phyloP scores from a whole-genome alignment of 1,139 yeast genomes.

The Debaryomyces coudertii region DNA sequence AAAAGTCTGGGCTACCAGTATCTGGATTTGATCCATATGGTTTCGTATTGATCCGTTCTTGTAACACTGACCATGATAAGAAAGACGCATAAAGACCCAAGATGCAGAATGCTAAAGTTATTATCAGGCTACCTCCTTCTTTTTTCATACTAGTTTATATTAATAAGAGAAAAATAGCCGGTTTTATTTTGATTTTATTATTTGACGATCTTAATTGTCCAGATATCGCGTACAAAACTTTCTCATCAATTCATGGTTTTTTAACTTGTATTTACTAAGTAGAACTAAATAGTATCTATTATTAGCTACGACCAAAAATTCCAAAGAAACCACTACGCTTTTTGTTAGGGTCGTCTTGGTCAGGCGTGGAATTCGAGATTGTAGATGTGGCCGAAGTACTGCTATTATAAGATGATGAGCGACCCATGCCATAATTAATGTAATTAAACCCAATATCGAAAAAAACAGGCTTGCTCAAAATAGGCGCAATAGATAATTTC shows the following conservation, averaged over 20 bases:
- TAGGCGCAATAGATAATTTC: slow-evolving; percentile 49
- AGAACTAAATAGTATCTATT: slow-evolving; percentile 1
- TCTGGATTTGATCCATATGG: slow-evolving; percentile 57
- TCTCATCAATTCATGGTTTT: not conserved
- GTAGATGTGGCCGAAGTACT: slow-evolving; percentile 16
- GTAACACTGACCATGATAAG: slow-evolving; percentile 87
- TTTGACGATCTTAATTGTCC: not conserved
- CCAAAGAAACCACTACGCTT: slow-evolving; percentile 48
- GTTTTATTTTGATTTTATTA: not conserved
- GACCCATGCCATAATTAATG: slow-evolving; percentile 49
- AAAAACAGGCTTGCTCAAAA: slow-evolving; percentile 81
- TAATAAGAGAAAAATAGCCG: not conserved
- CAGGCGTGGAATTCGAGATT: slow-evolving; percentile 11
- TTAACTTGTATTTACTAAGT: not conserved
- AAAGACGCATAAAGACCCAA: slow-evolving; percentile 83
- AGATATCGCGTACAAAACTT: not conserved
- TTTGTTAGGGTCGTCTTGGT: slow-evolving; percentile 26
- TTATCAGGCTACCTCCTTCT: slow-evolving; percentile 12
- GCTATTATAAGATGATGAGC: slow-evolving; percentile 13
- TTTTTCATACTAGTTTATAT: not conserved
- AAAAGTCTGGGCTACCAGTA: slow-evolving; percentile 49
- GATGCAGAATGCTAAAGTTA: slow-evolving; percentile 56
- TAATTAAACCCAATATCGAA: slow-evolving; percentile 90
- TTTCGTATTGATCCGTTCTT: slow-evolving; percentile 82
- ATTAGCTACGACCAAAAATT: slow-evolving; percentile 38